Evolutionary conservation across 2,329 filamentous ascomycete species (phyloP).

Genomic region (Didymella pomorum): DNA sequence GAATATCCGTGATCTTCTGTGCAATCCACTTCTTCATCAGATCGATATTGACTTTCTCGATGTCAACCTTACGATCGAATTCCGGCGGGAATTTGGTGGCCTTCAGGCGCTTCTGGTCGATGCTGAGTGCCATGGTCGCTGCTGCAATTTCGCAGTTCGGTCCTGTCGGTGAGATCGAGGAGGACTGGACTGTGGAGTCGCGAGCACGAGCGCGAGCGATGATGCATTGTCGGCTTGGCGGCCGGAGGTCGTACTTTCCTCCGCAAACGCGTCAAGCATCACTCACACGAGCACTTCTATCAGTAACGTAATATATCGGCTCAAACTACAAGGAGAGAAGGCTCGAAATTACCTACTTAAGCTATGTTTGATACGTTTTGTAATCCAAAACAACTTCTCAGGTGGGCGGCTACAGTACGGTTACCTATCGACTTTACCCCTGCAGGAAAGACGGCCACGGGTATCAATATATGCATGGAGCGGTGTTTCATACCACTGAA

Average conservation of each 20-base stretch:
- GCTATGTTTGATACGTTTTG: neutral
- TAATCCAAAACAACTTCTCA: neutral
- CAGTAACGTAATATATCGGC: neutral
- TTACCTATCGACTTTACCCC: neutral
- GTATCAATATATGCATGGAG: neutral
- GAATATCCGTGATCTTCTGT: slow-evolving; percentile 82
- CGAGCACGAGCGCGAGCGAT: slow-evolving; percentile 17
- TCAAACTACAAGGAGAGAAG: neutral
- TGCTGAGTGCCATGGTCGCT: slow-evolving; percentile 75
- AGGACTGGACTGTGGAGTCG: slow-evolving; percentile 1
- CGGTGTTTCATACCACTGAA: neutral
- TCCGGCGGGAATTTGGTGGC: slow-evolving; percentile 93
- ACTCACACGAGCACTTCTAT: neutral
- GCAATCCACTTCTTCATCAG: slow-evolving; percentile 99
- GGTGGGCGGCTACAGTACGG: neutral
- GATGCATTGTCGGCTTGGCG: slow-evolving; percentile 17
- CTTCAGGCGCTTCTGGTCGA: slow-evolving; percentile 88
- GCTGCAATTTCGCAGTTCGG: neutral
- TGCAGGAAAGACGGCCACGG: neutral
- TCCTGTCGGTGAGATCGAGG: neutral
- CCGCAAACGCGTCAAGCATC: slow-evolving; percentile 3
- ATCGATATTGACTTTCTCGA: slow-evolving; percentile 94
- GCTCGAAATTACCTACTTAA: neutral
- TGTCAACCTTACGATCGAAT: slow-evolving; percentile 96
- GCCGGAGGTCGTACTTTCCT: slow-evolving; percentile 15